These are phyloP conservation scores for Blastobotrys illinoisensis DNA, from an alignment of 1,139 yeast genomes.

Conservation along the genomic window DNA sequence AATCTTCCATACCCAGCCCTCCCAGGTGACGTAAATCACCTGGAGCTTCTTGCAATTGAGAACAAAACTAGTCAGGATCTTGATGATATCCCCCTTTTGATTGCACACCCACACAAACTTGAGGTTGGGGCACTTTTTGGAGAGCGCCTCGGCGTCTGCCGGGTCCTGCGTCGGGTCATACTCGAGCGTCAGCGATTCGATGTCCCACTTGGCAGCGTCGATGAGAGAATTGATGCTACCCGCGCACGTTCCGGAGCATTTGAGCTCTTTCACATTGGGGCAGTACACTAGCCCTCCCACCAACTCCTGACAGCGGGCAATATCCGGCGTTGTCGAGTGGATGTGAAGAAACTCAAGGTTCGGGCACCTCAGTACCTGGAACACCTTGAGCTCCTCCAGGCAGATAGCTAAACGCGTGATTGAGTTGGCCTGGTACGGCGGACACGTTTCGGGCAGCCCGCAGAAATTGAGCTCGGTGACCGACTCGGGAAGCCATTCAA, in stretches of 20 bases:
- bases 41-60: slow-evolving; percentile 4
- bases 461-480: slow-evolving; percentile 10
- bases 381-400: slow-evolving; percentile 11
- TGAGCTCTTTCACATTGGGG: slow-evolving; percentile 10
- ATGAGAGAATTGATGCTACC: slow-evolving; percentile 6
- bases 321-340: slow-evolving; percentile 9
- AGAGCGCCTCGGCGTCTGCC: slow-evolving; percentile 1
- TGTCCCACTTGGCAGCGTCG: slow-evolving; percentile 7
- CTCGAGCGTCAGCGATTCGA: slow-evolving; percentile 8
- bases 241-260: slow-evolving; percentile 10
- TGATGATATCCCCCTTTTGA: slow-evolving; percentile 6
- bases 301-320: slow-evolving; percentile 3
- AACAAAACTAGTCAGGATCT: slow-evolving; percentile 7
- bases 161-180: slow-evolving; percentile 8
- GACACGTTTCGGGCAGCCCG: slow-evolving; percentile 10
- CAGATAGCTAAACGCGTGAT: slow-evolving; percentile 9
- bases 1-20: slow-evolving; percentile 13
- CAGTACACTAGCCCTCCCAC: slow-evolving; percentile 5
- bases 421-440: slow-evolving; percentile 5
- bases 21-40: slow-evolving; percentile 10
- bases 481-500: slow-evolving; percentile 10
- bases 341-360: slow-evolving; percentile 9
- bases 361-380: slow-evolving; percentile 10
- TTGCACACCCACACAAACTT: slow-evolving; percentile 10
- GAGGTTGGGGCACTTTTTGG: slow-evolving; percentile 3